Percentiles rank a stretch among this genome's conserved stretches.
These are phyloP conservation scores for Penicillium nucicola DNA, from an alignment of 495 filamentous ascomycete species.

Conservation along the genomic window DNA sequence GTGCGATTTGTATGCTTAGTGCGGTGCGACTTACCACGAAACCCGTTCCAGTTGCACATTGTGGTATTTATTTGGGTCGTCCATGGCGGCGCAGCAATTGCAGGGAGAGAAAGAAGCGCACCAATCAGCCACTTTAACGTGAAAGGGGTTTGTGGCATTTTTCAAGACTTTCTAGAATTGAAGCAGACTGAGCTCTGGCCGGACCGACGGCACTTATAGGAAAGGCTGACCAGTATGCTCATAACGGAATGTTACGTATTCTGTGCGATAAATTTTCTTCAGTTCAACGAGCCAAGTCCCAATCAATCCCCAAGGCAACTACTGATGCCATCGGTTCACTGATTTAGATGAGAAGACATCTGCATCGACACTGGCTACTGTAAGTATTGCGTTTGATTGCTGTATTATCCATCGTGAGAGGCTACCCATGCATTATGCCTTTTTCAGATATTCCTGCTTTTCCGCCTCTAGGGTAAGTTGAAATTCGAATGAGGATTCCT, in stretches of 20 bases:
- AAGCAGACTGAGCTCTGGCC: not conserved
- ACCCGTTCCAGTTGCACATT: constrained; percentile 1
- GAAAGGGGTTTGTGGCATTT: not conserved
- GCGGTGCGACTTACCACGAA: not conserved
- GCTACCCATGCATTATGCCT: too few species aligned
- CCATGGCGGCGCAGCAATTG: not conserved
- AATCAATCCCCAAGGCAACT: too few species aligned
- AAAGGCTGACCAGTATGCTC: not conserved
- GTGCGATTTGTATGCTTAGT: not conserved
- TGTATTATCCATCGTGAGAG: too few species aligned
- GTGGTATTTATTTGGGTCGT: not conserved
- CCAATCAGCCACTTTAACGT: not conserved
- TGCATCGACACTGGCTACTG: too few species aligned
- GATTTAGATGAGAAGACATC: too few species aligned
- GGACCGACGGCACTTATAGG: not conserved
- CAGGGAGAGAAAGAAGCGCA: not conserved
- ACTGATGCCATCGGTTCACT: too few species aligned
- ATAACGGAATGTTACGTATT: not conserved
- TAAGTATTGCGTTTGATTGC: too few species aligned
- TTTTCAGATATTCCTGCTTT: too few species aligned
- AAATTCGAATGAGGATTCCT: not conserved
- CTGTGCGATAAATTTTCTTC: not conserved
- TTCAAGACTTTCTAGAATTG: not conserved
- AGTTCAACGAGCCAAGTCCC: too few species aligned
- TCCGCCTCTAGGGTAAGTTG: not conserved